phyloP scores from a whole-genome alignment of 2,329 filamentous ascomycete genomes.

The Raffaelea deltoideospora region DNA sequence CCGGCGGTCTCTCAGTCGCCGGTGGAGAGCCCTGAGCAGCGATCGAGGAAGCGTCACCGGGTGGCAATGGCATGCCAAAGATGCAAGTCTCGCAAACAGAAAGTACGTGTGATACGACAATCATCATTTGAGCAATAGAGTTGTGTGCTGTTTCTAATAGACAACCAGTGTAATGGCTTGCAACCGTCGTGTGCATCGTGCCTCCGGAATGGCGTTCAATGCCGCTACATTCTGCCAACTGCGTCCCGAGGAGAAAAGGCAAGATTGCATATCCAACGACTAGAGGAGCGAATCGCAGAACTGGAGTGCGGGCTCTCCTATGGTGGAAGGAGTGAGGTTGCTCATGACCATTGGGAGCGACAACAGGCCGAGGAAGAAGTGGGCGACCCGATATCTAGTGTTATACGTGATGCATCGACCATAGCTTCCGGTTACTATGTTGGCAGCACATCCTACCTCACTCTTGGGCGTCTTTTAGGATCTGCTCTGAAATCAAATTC shows the following conservation, averaged over 20 bases:
- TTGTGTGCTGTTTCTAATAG: background rate
- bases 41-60: background rate
- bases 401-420: background rate
- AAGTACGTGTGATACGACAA: background rate
- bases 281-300: background rate
- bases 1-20: no score
- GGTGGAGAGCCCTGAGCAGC: background rate
- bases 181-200: background rate
- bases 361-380: background rate
- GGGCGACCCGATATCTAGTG: background rate
- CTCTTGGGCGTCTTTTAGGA: background rate
- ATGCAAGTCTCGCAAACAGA: background rate
- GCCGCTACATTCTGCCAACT: background rate
- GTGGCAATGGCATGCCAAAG: background rate
- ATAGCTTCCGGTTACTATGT: background rate
- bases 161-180: background rate
- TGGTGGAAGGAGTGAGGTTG: background rate
- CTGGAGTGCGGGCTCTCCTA: background rate
- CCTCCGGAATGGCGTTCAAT: background rate
- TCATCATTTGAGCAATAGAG: no score
- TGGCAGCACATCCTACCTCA: background rate
- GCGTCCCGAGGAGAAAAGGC: background rate
- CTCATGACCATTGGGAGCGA: background rate
- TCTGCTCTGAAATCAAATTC: background rate
- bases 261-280: background rate